Evolutionary conservation across 148 eudicot genomes (phyloP), one percentile per base, ranked within the genome.

Genomic region (Fagopyrum tataricum): DNA sequence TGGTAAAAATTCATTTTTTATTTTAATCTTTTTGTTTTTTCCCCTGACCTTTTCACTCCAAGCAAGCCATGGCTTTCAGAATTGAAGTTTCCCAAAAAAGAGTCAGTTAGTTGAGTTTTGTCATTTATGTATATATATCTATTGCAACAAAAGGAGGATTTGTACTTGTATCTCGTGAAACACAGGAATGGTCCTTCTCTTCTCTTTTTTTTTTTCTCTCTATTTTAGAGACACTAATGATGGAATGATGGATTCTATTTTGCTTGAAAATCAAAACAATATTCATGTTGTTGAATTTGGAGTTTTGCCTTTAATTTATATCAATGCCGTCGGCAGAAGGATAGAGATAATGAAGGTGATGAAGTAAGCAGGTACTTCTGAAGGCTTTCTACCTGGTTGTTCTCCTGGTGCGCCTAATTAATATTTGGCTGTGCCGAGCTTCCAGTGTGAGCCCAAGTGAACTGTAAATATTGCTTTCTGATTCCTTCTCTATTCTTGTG

Each of bases 291-390:
- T 31, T 37, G 43, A 62, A 14, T 20, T 55, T 55, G 61, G 10
- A 10, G 61, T 26, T 20, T 10, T 18, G 23, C 2, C 6, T 12
- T 4, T n/a, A 18, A 2, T 21, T 31, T 20, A 51, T 17, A 11
- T 21, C 21, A 56, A 56, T 56, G 62, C 62, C 62, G 21, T 56
- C 7, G 10, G 21, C 62, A 70, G 26, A n/a, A 42, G 72, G 51
- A 70, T 70, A 44, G 72, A 70, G 70, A 66, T n/a, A 51, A 43
- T 46, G 72, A 70, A 70, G 26, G 39, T 70, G 72, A 70, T 70
- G 72, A 70, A 24, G 14, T 18, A 70, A 70, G 52, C 69, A 64
- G 69, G 69, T 64, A 64, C 69, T 64, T 64, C 69, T 64, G 69
- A 46, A 18, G 72, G 72, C 52, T 18, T 70, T 6, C 15, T 42